Base-by-base conservation (phyloP, 1,139 yeast genomes). In the Petasospora fabianii region DNA sequence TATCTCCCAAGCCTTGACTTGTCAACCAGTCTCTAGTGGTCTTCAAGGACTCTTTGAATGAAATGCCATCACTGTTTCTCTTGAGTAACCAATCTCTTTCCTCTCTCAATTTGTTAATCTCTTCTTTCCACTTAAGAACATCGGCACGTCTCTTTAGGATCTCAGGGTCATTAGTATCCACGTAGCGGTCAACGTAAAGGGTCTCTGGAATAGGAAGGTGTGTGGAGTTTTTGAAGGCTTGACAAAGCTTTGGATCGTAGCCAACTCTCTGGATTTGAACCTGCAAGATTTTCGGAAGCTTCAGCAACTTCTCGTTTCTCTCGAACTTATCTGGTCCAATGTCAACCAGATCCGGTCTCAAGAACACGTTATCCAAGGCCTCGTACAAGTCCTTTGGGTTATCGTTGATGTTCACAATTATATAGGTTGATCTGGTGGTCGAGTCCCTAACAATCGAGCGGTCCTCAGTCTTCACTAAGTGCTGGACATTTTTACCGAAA, bases 181-280 rank as follows among this genome's bases (percentile, higher is more conserved):
- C 64, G 54, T 92, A 92, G 45, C 97, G 71, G 63, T 92, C 98
- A 71, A 92, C 75, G 58, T 84, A 90, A 12, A 92, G 66, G 13
- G 69, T 76, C 37, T 86, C 87, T 27, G 80, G 76, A 53, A 88
- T 87, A 4, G 90, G 90, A 39, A 92, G 71, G 6, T 90, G 94
- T 41, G 84, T 88, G 33, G 77, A 72, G 1, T 90, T 82, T 57
- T 92, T 92, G 55, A 86, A 86, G 0, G 96, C 87, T 61, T 80
- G 73, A 38, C 80, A 71, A 26, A 74, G 64, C 41, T 72, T 83
- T 34, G 90, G 71, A 58, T 92, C 96, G 61, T 84, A 92, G 59
- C 87, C 84, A 1, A 90, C 97, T 55, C 98, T 72, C 61, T 90
- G 97, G 4, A 92, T 86, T 58, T 92, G 98, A 36, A 92, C 77